Percentiles rank a stretch among this genome's conserved stretches.
Evolutionary conservation across 106 monocot genomes (phyloP).

Genomic region (Dactylorhiza incarnata): DNA sequence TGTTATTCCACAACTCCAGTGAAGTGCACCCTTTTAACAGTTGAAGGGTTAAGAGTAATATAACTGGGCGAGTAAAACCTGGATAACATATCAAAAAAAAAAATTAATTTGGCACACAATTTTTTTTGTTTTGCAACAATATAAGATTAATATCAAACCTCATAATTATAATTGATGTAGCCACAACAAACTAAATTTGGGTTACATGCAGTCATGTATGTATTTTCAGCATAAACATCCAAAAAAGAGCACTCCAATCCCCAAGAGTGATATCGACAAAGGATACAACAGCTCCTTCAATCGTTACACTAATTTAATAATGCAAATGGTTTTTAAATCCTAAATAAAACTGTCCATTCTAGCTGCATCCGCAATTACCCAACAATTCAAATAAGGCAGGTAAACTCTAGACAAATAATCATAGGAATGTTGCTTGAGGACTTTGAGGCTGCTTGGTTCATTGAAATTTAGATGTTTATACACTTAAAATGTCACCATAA

Average conservation of each 20-base stretch:
- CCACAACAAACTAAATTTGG: background rate
- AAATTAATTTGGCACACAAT: background rate
- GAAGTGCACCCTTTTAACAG: background rate
- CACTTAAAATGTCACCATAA: no score
- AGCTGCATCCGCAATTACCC: background rate
- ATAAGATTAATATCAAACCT: background rate
- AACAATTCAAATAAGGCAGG: background rate
- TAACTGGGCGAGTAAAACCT: background rate
- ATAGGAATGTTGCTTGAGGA: background rate
- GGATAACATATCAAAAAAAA: background rate
- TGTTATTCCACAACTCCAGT: background rate
- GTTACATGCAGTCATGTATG: background rate
- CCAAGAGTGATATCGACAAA: background rate
- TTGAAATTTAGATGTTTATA: background rate
- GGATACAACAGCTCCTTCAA: background rate
- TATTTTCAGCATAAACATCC: background rate
- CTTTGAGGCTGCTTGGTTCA: background rate
- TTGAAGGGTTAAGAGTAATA: background rate
- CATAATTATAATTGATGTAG: background rate
- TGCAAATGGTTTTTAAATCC: background rate
- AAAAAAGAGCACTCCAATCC: background rate
- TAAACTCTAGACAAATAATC: background rate
- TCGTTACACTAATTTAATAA: background rate
- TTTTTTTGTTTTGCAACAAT: background rate
- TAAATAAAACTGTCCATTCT: background rate